Evolutionary conservation across 2,329 filamentous ascomycete species (phyloP).

Genomic region (Nigrograna mackinnonii): DNA sequence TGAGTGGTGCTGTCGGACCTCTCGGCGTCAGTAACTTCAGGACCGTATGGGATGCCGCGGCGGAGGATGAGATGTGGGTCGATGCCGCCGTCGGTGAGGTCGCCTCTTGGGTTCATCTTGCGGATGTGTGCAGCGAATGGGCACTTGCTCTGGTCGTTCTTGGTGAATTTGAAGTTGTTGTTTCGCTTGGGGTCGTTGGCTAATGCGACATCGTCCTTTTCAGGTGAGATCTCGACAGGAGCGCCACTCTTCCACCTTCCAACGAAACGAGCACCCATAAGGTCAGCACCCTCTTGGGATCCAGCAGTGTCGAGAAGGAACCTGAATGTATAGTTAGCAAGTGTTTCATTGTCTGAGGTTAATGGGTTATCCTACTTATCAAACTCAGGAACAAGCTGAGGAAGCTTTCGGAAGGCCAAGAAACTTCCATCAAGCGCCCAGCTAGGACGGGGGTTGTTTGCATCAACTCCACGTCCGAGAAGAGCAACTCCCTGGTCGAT

Average conservation of each 20-base stretch:
- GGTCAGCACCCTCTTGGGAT: not conserved
- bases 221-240: no score
- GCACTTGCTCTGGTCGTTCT: constrained; percentile 1
- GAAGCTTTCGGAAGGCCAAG: constrained; percentile 10
- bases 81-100: not conserved
- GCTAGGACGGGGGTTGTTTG: no score
- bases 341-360: no score
- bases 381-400: constrained; percentile 8
- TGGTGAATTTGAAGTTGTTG: constrained; percentile 6
- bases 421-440: constrained; percentile 10
- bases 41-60: constrained; percentile 9
- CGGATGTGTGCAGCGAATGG: constrained; percentile 9
- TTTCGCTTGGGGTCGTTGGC: constrained; percentile 1
- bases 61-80: constrained; percentile 5
- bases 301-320: not conserved
- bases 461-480: no score
- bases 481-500: not conserved
- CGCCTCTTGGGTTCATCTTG: constrained; percentile 8
- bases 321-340: no score
- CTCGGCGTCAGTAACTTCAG: constrained; percentile 5
- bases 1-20: not conserved
- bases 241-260: constrained; percentile 12
- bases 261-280: constrained; percentile 8
- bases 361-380: no score
- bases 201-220: no score